Base-by-base conservation (phyloP, 1,284 basidiomycete species). In the Ceratobasidium sp. region DNA sequence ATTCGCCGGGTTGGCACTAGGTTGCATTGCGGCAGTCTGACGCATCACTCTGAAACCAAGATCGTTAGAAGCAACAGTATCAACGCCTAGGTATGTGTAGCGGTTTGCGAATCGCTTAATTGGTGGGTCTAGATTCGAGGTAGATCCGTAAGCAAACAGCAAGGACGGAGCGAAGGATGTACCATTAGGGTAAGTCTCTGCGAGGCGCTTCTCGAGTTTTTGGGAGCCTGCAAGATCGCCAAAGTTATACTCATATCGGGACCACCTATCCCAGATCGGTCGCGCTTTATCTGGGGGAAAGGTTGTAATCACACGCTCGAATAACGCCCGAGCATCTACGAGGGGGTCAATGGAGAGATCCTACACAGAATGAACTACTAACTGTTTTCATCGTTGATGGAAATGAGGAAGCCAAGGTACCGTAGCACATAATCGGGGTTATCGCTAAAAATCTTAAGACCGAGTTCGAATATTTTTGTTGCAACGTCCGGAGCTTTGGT, bases 301-400 rank as follows among this genome's bases (percentile, higher is more conserved):
- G 14, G 89, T 92, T 6, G 89, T 87, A 50, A 96, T 93, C 14
- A 94, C 92, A 59, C 95, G 91, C 84, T 99, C 97, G 83, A 99
- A 99, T 35, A 99, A 86, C 0, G 97, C 97, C 60, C 97, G 92
- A 0, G 97, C 97, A 86, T 99, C 97, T 97, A 80, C 8, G 78
- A 59, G n/a, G 67, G 73, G 52, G 48, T 77, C 79, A 27, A 64
- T 33, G 60, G 73, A 60, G 67, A 5, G 5, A 41, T n/a, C 27
- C 44, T n/a, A 23, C 65, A 77, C 55, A 30, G 8, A 60, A 57
- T 2, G 41, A 64, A 14, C 27, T 1, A 89, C 89, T 82, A 83
- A 97, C 96, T 98, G 83, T 93, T 96, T 82, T 97, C 94, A 84
- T 99, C 97, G 83, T 99, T 99, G 86, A 98, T 91, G 23, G 93